Percentiles rank a stretch among this genome's conserved stretches.
These are phyloP conservation scores for Cucurbitaria berberidis DNA, from an alignment of 2,329 filamentous ascomycete species.

Conservation along the genomic window DNA sequence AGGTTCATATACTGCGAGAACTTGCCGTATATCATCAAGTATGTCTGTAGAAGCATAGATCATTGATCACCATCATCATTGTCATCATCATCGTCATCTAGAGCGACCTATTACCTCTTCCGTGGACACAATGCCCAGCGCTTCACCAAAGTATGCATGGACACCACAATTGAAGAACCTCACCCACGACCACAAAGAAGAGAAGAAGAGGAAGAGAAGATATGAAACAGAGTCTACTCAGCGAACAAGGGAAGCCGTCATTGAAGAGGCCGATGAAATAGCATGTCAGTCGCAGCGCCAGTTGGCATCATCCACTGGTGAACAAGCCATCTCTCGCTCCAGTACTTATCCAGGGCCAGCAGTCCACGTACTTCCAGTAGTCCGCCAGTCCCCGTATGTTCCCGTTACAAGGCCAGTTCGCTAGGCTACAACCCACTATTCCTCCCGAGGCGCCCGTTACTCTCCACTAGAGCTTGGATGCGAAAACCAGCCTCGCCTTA, in stretches of 20 bases:
- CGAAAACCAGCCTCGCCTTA: slow-evolving; percentile 14
- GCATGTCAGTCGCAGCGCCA: slow-evolving; percentile 26
- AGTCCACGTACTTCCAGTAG: slow-evolving; percentile 11
- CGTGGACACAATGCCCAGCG: background rate
- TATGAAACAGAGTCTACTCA: slow-evolving; percentile 7
- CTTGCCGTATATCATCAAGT: no score
- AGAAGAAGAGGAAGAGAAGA: background rate
- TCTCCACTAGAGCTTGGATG: background rate
- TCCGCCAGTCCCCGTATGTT: slow-evolving; percentile 12
- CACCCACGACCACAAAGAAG: background rate
- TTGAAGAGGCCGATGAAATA: slow-evolving; percentile 29
- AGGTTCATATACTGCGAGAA: no score
- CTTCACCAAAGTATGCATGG: background rate
- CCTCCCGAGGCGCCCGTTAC: slow-evolving; percentile 1
- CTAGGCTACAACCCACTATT: slow-evolving; percentile 1
- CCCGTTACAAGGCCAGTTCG: slow-evolving; percentile 8
- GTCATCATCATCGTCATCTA: no score
- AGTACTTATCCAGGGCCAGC: slow-evolving; percentile 28
- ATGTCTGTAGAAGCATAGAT: no score
- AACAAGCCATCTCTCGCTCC: slow-evolving; percentile 17
- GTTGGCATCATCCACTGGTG: slow-evolving; percentile 17
- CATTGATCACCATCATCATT: no score
- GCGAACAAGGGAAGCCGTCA: slow-evolving; percentile 21
- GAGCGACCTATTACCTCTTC: no score
- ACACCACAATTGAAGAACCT: background rate